Evolutionary conservation across 2,329 filamentous ascomycete genomes (phyloP).

Genomic region (Xenoacremonium recifei): DNA sequence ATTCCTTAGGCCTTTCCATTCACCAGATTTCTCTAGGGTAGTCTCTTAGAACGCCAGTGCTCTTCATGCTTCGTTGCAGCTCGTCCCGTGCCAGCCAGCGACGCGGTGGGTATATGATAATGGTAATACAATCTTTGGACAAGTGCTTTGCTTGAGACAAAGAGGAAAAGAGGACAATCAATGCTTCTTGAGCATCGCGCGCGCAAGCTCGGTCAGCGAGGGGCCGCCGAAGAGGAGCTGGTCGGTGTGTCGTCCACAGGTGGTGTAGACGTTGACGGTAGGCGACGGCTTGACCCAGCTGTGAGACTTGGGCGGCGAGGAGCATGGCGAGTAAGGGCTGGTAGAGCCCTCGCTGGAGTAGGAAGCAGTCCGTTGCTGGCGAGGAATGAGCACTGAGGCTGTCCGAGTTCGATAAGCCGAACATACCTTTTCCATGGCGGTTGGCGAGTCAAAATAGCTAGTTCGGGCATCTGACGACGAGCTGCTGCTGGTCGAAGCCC

Average conservation of each 20-base stretch:
- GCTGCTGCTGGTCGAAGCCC: conserved; percentile 13
- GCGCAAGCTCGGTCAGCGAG: conserved; percentile 43
- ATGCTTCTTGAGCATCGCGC: conserved; percentile 37
- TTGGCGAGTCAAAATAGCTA: conserved; percentile 20
- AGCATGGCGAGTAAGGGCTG: conserved; percentile 21
- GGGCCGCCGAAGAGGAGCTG: conserved; percentile 52
- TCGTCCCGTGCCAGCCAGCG: conserved; percentile 28
- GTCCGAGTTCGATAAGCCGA: not conserved
- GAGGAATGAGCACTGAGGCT: conserved; percentile 17
- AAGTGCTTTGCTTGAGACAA: conserved; percentile 4
- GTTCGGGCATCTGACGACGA: conserved; percentile 18
- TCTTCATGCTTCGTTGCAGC: too few species aligned
- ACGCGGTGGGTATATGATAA: conserved; percentile 15
- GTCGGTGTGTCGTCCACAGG: conserved; percentile 54
- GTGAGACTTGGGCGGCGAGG: conserved; percentile 31
- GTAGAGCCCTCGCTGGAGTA: conserved; percentile 28
- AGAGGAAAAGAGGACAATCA: conserved; percentile 9
- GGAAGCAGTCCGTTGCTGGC: conserved; percentile 26
- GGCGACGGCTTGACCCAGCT: conserved; percentile 35
- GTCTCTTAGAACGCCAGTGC: too few species aligned
- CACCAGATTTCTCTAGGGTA: too few species aligned
- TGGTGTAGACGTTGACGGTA: conserved; percentile 51
- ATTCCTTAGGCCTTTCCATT: conserved; percentile 2
- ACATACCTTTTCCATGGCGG: conserved; percentile 24
- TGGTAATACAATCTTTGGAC: conserved; percentile 6